Evolutionary conservation across 1,139 yeast genomes (phyloP).

Genomic region (Hyphopichia burtonii): DNA sequence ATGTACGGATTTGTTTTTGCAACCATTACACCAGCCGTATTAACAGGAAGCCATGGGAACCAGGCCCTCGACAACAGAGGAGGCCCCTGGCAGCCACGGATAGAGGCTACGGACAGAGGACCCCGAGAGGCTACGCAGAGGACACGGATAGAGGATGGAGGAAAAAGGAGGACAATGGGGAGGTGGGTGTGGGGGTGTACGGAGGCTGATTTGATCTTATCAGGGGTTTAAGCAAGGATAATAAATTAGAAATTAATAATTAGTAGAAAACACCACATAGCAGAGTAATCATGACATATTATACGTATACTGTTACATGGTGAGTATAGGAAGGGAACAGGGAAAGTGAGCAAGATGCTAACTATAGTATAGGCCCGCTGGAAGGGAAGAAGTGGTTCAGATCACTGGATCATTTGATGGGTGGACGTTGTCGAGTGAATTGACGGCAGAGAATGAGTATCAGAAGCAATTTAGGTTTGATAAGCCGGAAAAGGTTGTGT

Average conservation of each 20-base stretch:
- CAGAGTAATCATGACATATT: conserved; percentile 11
- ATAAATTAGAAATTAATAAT: background rate
- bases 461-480: conserved; percentile 17
- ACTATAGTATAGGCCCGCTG: background rate
- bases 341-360: background rate
- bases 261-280: no score
- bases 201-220: background rate
- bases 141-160: background rate
- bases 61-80: no score
- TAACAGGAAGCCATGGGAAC: no score
- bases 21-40: no score
- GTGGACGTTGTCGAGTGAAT: conserved; percentile 28
- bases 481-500: conserved; percentile 23
- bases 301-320: conserved; percentile 17
- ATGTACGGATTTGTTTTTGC: no score
- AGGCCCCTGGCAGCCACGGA: no score
- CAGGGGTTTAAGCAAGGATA: background rate
- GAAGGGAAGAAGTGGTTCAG: background rate
- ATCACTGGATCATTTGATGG: conserved; percentile 44
- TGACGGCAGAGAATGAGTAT: conserved; percentile 13
- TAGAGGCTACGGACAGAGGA: no score
- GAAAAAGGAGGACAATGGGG: background rate
- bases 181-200: background rate
- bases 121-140: no score
- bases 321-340: conserved; percentile 9